These are phyloP conservation scores for Mesostigma viride DNA, from an alignment of 139 green algal genomes.

Conservation along the genomic window DNA sequence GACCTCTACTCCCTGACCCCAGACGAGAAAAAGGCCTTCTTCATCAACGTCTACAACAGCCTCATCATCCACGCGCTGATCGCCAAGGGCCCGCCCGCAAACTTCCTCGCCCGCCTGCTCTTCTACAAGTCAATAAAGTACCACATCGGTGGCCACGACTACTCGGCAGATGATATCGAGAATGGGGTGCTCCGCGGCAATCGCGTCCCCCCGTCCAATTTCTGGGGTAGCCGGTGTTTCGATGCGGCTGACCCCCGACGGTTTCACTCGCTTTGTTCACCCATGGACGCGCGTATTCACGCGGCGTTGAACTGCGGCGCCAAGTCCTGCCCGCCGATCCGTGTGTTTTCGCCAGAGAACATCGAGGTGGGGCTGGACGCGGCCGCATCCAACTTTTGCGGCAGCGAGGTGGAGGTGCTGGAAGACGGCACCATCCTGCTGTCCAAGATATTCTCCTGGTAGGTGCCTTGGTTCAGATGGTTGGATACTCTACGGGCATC, in stretches of 20 bases:
- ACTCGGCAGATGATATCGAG: constrained; percentile 80
- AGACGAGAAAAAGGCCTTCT: constrained; percentile 65
- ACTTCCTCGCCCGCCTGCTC: constrained; percentile 20
- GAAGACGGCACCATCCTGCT: constrained; percentile 40
- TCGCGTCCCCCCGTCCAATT: constrained; percentile 9
- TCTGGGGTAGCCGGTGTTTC: neutral
- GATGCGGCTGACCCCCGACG: constrained; percentile 23
- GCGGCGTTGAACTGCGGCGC: constrained; percentile 91
- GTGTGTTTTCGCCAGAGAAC: constrained; percentile 59
- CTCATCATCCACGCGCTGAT: constrained; percentile 71
- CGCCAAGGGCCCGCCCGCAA: constrained; percentile 14
- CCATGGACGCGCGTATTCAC: constrained; percentile 78
- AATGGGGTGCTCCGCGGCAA: constrained; percentile 86
- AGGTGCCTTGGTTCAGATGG: too few species aligned
- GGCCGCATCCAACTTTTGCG: constrained; percentile 49
- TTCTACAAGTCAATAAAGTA: constrained; percentile 46
- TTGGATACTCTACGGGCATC: too few species aligned
- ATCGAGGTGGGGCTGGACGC: constrained; percentile 66
- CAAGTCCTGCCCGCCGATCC: constrained; percentile 81
- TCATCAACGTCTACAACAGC: constrained; percentile 89
- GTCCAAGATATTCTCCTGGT: constrained; percentile 72
- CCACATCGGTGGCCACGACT: constrained; percentile 56
- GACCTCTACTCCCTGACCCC: constrained; percentile 41
- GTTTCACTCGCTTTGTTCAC: constrained; percentile 32
- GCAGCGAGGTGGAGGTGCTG: constrained; percentile 52